A percentile compares a stretch with the other conserved stretches of the same genome.
These are phyloP conservation scores for Diddensiella santjacobensis DNA, from an alignment of 805 yeast species.

Conservation along the genomic window DNA sequence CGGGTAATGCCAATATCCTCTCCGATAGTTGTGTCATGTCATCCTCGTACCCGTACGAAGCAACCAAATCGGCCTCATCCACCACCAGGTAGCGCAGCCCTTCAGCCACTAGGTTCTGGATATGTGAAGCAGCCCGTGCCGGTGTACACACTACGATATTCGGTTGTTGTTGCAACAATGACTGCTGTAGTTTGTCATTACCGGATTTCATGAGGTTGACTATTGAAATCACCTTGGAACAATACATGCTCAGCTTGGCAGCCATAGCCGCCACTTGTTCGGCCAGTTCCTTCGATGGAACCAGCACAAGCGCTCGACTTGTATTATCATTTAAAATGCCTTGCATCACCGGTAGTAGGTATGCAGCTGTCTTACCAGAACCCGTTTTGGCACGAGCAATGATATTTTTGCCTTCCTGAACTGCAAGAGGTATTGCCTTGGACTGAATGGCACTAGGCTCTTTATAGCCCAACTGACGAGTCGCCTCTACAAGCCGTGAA, in stretches of 20 bases:
- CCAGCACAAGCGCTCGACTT: constrained; percentile 59
- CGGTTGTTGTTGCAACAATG: constrained; percentile 70
- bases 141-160: constrained; percentile 87
- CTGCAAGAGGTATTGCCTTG: constrained; percentile 85
- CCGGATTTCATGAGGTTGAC: constrained; percentile 66
- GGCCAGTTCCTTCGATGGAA: constrained; percentile 90
- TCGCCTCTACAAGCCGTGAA: constrained; percentile 77
- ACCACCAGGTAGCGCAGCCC: constrained; percentile 69
- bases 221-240: constrained; percentile 59
- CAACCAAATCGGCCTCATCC: constrained; percentile 91
- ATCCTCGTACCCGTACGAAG: constrained; percentile 86
- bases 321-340: constrained; percentile 49
- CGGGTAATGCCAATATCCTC: no score
- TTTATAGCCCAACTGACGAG: constrained; percentile 71
- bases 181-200: constrained; percentile 64
- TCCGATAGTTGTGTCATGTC: constrained; percentile 68
- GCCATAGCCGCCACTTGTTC: constrained; percentile 76
- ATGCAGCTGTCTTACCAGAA: constrained; percentile 92
- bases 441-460: constrained; percentile 91
- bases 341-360: constrained; percentile 81
- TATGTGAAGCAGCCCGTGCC: constrained; percentile 56
- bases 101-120: constrained; percentile 44
- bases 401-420: constrained; percentile 85
- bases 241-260: constrained; percentile 62
- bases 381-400: constrained; percentile 95